Conservation (phyloP, 306 rosid genomes). For the Adenanthera pavonina region DNA sequence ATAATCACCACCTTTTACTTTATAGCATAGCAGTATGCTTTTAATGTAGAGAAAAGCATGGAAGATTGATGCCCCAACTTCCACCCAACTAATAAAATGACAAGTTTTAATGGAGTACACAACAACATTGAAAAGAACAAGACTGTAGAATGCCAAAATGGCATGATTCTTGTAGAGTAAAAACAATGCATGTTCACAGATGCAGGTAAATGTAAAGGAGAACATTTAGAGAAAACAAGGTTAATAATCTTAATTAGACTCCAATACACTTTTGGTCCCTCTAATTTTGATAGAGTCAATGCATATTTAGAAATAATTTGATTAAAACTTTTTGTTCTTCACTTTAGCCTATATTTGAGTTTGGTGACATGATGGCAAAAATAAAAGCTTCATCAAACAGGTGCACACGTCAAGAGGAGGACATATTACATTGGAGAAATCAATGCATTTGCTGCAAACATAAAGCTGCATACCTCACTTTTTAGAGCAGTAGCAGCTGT, state of each 20-base stretch:
- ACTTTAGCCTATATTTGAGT: neutral
- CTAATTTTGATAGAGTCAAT: neutral
- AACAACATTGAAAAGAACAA: neutral
- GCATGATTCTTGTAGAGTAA: neutral
- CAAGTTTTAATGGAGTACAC: neutral
- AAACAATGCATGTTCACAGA: neutral
- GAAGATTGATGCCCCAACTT: neutral
- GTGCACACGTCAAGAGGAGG: constrained; percentile 25
- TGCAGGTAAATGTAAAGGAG: constrained; percentile 1
- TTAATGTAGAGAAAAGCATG: neutral
- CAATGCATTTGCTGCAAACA: constrained; percentile 15
- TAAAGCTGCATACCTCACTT: constrained; percentile 64
- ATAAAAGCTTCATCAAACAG: constrained; percentile 10
- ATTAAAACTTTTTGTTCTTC: neutral
- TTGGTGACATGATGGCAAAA: neutral
- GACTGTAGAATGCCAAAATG: neutral
- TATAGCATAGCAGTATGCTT: neutral
- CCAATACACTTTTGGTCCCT: neutral
- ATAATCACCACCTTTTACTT: constrained; percentile 21
- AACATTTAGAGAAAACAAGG: constrained; percentile 1
- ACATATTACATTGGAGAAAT: constrained; percentile 13
- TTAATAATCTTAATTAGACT: neutral
- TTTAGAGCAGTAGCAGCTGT: constrained; percentile 77
- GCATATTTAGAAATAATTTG: neutral
- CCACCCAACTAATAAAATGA: neutral